These are phyloP conservation scores for Russula lepida DNA, from an alignment of 768 basidiomycete species.

Conservation along the genomic window DNA sequence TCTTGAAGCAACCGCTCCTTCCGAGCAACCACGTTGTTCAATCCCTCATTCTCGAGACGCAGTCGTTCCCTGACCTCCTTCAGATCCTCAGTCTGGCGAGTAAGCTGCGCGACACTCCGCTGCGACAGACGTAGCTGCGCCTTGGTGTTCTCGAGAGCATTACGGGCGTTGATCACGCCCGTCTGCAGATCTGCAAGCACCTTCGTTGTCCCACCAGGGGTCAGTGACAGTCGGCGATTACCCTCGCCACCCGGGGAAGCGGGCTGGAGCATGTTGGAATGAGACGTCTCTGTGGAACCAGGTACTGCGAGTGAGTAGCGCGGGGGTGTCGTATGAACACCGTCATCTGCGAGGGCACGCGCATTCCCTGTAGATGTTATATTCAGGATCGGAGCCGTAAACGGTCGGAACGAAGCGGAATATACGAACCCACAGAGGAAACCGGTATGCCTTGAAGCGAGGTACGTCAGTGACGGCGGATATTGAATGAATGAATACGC, in stretches of 20 bases:
- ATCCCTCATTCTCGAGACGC: conserved; percentile 75
- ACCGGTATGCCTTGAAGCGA: conserved; percentile 43
- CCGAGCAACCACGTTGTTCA: conserved; percentile 81
- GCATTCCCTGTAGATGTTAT: conserved; percentile 56
- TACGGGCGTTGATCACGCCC: conserved; percentile 69
- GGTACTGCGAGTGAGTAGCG: conserved; percentile 26
- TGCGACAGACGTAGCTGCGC: conserved; percentile 74
- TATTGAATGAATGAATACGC: conserved; percentile 32
- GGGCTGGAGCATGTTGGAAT: conserved; percentile 22
- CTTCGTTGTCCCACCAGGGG: conserved; percentile 76
- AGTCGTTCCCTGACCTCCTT: conserved; percentile 81
- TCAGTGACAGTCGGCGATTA: conserved; percentile 48
- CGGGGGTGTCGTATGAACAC: conserved; percentile 30
- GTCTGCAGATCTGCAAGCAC: conserved; percentile 83
- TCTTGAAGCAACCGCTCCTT: conserved; percentile 86
- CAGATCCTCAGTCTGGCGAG: conserved; percentile 79
- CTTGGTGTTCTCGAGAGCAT: conserved; percentile 81
- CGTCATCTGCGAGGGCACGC: conserved; percentile 73
- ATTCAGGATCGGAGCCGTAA: not conserved
- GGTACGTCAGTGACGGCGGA: not conserved
- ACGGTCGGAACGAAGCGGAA: not conserved
- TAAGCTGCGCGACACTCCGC: conserved; percentile 74
- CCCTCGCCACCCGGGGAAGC: conserved; percentile 27
- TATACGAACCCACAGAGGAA: conserved; percentile 23
- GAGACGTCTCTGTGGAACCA: conserved; percentile 29